Conservation (phyloP, 192 early-diverging fungal species). For the Funneliformis geosporum region DNA sequence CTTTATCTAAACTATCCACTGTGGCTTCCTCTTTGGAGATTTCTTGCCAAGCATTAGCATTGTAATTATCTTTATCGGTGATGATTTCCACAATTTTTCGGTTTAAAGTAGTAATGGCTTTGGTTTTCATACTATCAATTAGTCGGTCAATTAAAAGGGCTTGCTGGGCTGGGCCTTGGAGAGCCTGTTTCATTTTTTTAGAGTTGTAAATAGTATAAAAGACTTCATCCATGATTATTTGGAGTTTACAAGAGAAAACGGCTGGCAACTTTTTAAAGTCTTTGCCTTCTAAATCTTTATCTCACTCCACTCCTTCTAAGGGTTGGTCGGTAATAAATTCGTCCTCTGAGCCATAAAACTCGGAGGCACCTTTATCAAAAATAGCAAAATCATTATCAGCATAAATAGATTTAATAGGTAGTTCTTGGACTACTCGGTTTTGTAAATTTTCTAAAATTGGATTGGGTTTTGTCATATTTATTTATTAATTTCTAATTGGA, state of each 20-base stretch:
- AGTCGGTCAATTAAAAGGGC: not conserved
- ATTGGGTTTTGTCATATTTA: not conserved
- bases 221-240: not conserved
- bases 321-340: slow-evolving; percentile 10
- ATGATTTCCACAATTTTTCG: not conserved
- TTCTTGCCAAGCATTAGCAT: not conserved
- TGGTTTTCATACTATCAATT: not conserved
- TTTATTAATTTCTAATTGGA: not conserved
- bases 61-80: not conserved
- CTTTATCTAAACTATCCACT: slow-evolving; percentile 1
- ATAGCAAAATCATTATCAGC: not conserved
- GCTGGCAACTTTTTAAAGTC: slow-evolving; percentile 8
- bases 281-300: not conserved
- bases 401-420: not conserved
- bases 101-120: not conserved
- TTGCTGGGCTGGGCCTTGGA: not conserved
- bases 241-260: slow-evolving; percentile 3
- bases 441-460: slow-evolving; percentile 7
- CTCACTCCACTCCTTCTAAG: not conserved
- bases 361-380: not conserved
- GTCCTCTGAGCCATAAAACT: slow-evolving; percentile 3
- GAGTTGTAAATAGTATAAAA: not conserved
- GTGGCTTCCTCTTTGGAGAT: not conserved
- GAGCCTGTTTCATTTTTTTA: slow-evolving; percentile 8
- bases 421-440: not conserved